Evolutionary conservation across 1,284 basidiomycete species (phyloP), one percentile per base, ranked within the genome.

Genomic region (Trichosporon ovoides): DNA sequence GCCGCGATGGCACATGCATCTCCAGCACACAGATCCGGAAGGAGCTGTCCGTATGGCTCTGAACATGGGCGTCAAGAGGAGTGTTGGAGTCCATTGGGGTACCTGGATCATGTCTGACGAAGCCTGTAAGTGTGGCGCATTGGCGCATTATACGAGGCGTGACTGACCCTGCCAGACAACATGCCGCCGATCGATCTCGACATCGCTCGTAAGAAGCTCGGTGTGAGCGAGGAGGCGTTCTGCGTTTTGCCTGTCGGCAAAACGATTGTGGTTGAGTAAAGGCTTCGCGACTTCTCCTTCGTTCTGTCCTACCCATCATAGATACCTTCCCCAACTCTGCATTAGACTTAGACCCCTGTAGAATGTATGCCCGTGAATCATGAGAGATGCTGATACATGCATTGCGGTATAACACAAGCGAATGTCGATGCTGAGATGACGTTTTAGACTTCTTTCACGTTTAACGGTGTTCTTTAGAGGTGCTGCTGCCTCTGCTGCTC

Each of bases 401-500:
- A 48, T 48, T 48, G 43, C 43, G 43, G 24, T 48, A 48, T 48
- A 31, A 28, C 43, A 48, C 43, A 48, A 48, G 28, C 43, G n/a
- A 22, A 48, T 48, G 43, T 48, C 43, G 43, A 48, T 48, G 43
- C 43, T 48, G n/a, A 16, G 28, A 28, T 48, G 43, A 48, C 43
- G 24, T 28, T 37, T 48, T 48, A 48, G n/a, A n/a, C n/a, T n/a
- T 11, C 22, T 48, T 24, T 24, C 24, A 22, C 28, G 14, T 16
- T 48, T 48, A 48, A 31, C 28, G n/a, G n/a, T n/a, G n/a, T n/a
- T n/a, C n/a, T n/a, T n/a, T n/a, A n/a, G n/a, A n/a, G n/a, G n/a
- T n/a, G 43, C 52, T 72, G 70, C 58, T 76, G 69, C 61, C 71
- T 69, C 58, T 78, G 75, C 59, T 68, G 53, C 75, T 94, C 87